Base-by-base conservation (phyloP, 305 asterid genomes). In the Solanum hybrid region DNA sequence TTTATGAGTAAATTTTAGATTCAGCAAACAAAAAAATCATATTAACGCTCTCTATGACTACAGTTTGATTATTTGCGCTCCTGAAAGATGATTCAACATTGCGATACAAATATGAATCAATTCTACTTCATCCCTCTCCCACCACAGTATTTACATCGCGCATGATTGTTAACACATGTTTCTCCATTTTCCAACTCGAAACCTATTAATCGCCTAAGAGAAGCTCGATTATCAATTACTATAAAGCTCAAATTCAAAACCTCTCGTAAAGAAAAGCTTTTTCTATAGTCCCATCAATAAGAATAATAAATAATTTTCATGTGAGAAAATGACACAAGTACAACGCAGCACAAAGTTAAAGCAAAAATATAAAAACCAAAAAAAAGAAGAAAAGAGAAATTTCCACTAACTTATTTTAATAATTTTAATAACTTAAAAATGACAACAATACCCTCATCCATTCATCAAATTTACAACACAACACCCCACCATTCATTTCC, bases 371-470 rank as follows among this genome's bases (percentile, higher is more conserved):
- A 28, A 81, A 6, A 81, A 40, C 3, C 18, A 13, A 6, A 24
- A 39, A 26, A 39, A 26, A 13, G 7, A 8, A 40, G 0, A 11
- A 1, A 6, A 4, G 2, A 3, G 5, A 46, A 46, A 20, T 20
- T 10, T 42, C 37, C 29, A 83, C 74, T 29, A 83, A 28, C 20
- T 83, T 83, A 83, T 83, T 83, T 40, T 75, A 75, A 75, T 75
- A 83, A 83, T 82, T 26, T 35, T 40, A 82, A 35, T 36, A 79
- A 46, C 87, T 46, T 42, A 29, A 81, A 83, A 81, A 29, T 83
- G 74, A 83, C 87, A 83, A 83, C 87, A 83, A 83, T 83, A 83
- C 87, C 87, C 73, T 83, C 87, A 46, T 42, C 37, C 73, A 9
- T 46, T 46, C 71, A 22, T 46, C 74, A 83, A 83, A 83, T 83